A percentile compares a stretch with the other conserved stretches of the same genome.
Evolutionary conservation across 257 asterid genomes (phyloP).

Genomic region (Lycium barbarum): DNA sequence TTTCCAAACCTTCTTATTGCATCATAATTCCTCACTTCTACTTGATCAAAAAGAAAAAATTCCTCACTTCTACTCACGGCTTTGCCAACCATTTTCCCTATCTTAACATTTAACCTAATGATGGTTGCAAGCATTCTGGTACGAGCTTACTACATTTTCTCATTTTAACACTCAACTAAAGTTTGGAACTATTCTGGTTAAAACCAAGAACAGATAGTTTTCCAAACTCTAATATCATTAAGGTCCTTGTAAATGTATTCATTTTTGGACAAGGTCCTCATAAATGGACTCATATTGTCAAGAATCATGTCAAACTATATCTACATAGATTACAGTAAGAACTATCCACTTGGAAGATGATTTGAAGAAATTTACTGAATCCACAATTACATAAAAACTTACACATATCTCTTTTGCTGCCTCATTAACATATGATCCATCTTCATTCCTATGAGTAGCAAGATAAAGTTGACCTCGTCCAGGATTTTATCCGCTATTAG

Average conservation of each 20-base stretch:
- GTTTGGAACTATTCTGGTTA: not conserved
- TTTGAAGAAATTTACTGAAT: not conserved
- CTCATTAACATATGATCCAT: not conserved
- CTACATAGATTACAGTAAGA: not conserved
- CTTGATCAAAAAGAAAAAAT: too few species aligned
- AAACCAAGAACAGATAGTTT: not conserved
- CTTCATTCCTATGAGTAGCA: too few species aligned
- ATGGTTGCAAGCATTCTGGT: too few species aligned
- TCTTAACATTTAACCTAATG: too few species aligned
- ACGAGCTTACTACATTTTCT: too few species aligned
- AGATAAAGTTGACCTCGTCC: not conserved
- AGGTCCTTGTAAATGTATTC: not conserved
- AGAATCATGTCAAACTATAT: not conserved
- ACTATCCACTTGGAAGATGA: not conserved
- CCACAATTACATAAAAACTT: not conserved
- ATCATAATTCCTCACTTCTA: too few species aligned
- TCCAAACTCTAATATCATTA: not conserved
- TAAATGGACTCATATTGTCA: slow-evolving; percentile 10
- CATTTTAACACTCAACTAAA: not conserved
- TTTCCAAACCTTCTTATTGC: too few species aligned
- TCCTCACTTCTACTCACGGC: too few species aligned
- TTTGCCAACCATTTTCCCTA: too few species aligned
- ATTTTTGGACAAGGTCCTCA: not conserved
- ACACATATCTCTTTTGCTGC: not conserved
- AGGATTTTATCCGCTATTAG: not conserved